Base-by-base conservation (phyloP, 2,329 filamentous ascomycete species). In the Tolypocladium inflatum region DNA sequence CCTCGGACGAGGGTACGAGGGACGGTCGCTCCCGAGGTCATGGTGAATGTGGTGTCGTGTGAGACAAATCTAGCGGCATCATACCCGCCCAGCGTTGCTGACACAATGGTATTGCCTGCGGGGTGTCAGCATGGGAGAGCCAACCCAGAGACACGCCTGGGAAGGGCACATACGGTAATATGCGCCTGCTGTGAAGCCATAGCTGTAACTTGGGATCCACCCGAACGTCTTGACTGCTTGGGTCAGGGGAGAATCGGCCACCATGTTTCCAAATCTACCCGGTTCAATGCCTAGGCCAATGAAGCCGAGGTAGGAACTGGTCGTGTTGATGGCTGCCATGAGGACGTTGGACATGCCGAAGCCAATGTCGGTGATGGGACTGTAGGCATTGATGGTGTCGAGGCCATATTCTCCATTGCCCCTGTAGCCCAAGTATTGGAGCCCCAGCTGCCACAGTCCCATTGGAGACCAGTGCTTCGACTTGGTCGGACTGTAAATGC, bases 151-250 rank as follows among this genome's bases (percentile, higher is more conserved):
- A 23, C 6, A 17, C 10, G 17, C 10, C 26, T 35, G 21, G 19
- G 3, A 17, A n/a, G 30, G n/a, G 21, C 41, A 17, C 80, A 69
- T 74, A 86, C 85, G 79, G 66, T 91, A 91, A 61, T 80, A 80
- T n/a, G 87, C 87, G 19, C 89, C 89, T 45, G 88, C 88, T 4
- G 88, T 91, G 68, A 86, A 91, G 55, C 86, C 87, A 67, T 88
- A 91, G 48, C 86, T 89, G 61, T 89, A 78, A 68, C 88, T 90
- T 1, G 87, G 85, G 54, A 91, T 88, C 58, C 73, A 74, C 10
- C 81, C 80, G 58, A 80, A 77, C 13, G 78, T 71, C 66, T 85
- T 80, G 50, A 88, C 80, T 55, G 87, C 73, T 66, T 85, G 71
- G 63, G 81, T 73, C 66, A 86, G 66, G 58, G 81, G 71, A 65